Conservation (phyloP, 78 protist genomes). For the Tieghemostelium lacteum region DNA sequence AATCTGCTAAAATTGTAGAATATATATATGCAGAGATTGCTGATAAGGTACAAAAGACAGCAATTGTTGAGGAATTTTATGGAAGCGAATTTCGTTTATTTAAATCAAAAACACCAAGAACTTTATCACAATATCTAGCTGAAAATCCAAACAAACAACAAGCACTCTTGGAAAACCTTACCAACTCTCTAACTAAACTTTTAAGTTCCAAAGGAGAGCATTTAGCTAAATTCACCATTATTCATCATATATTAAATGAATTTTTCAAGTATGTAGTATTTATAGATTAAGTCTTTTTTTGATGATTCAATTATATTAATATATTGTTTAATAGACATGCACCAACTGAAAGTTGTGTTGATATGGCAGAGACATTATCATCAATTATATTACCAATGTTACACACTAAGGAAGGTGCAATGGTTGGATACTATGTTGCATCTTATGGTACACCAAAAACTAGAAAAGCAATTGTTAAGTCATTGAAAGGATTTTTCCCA, state of each 20-base stretch:
- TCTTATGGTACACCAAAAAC: constrained; percentile 58
- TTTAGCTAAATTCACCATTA: constrained; percentile 25
- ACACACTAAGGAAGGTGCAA: constrained; percentile 83
- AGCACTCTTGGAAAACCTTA: constrained; percentile 22
- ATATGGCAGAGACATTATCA: constrained; percentile 66
- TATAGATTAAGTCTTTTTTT: neutral
- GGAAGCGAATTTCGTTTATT: constrained; percentile 65
- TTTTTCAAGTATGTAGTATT: constrained; percentile 5
- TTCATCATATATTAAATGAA: constrained; percentile 31
- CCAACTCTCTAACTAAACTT: constrained; percentile 2
- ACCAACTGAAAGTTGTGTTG: constrained; percentile 25
- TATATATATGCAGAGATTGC: constrained; percentile 52
- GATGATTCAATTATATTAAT: neutral
- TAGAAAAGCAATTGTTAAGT: constrained; percentile 73
- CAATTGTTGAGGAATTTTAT: constrained; percentile 78
- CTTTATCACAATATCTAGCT: constrained; percentile 23
- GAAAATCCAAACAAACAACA: constrained; percentile 38
- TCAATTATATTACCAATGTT: constrained; percentile 55
- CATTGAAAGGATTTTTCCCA: constrained; percentile 70
- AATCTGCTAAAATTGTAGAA: constrained; percentile 45
- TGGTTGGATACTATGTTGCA: constrained; percentile 28
- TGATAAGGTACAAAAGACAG: constrained; percentile 6
- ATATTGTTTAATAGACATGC: constrained; percentile 2
- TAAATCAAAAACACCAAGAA: constrained; percentile 44
- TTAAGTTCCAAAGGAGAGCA: constrained; percentile 59